Percentiles rank a stretch among this genome's conserved stretches.
These are phyloP conservation scores for Earliella scabrosa DNA, from an alignment of 1,284 basidiomycete species.

Conservation along the genomic window DNA sequence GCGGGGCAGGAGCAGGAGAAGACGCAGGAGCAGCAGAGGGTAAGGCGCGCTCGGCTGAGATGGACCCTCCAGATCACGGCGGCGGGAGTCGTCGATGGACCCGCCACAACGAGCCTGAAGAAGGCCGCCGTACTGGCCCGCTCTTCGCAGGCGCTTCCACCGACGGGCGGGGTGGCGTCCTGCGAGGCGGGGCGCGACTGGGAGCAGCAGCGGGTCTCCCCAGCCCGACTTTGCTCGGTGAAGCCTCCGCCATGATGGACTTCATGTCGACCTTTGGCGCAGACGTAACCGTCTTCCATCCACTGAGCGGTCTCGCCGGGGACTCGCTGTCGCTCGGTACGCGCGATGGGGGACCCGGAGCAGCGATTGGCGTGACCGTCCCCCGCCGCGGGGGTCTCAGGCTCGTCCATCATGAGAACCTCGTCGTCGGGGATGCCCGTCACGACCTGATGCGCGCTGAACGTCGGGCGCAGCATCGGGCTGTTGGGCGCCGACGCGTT, in stretches of 20 bases:
- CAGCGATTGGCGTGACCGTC: slow-evolving; percentile 5
- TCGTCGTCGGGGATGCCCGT: slow-evolving; percentile 45
- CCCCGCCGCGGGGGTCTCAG: slow-evolving; percentile 35
- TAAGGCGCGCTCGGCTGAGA: too few species aligned
- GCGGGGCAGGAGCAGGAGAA: too few species aligned
- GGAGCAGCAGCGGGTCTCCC: background rate
- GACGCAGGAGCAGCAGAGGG: too few species aligned
- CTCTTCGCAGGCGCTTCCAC: slow-evolving; percentile 3
- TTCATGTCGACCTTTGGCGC: slow-evolving; percentile 78
- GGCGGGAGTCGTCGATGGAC: slow-evolving; percentile 6
- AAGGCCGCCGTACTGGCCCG: background rate
- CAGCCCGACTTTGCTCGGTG: slow-evolving; percentile 34
- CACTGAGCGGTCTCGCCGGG: slow-evolving; percentile 16
- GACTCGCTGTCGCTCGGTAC: slow-evolving; percentile 12
- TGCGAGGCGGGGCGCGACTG: slow-evolving; percentile 8
- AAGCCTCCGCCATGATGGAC: slow-evolving; percentile 84
- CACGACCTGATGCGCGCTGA: slow-evolving; percentile 22
- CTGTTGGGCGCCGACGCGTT: slow-evolving; percentile 38
- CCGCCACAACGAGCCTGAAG: slow-evolving; percentile 26
- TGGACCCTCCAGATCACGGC: slow-evolving; percentile 1
- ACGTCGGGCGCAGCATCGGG: slow-evolving; percentile 36
- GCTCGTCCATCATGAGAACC: slow-evolving; percentile 71
- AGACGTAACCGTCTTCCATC: slow-evolving; percentile 45
- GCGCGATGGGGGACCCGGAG: slow-evolving; percentile 5
- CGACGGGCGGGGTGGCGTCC: slow-evolving; percentile 10